Base-by-base conservation (phyloP, 306 rosid species). In the Begonia fuchsioides region DNA sequence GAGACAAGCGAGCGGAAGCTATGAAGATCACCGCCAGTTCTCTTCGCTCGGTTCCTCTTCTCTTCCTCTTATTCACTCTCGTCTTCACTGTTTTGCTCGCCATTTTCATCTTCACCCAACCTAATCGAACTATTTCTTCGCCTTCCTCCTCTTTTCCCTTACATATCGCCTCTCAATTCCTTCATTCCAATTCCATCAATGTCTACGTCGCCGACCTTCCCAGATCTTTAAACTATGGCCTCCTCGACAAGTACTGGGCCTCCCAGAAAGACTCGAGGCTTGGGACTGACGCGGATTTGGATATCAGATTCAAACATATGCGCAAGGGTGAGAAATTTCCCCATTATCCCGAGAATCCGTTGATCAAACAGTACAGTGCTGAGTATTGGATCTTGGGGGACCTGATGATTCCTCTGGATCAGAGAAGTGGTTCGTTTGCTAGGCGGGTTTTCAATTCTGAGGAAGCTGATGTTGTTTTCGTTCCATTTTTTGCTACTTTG, bases 301-400 rank as follows among this genome's bases (percentile, higher is more conserved):
- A 62, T 19, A 56, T 64, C 47, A 71, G 65, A 16, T 20, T 67
- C 3, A 13, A 64, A 47, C 50, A 35, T 50, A 14, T 54, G 17
- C 51, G 44, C 50, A 61, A 53, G 53, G 47, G 17, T 55, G 72
- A 53, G 15, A 11, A 76, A 3, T 73, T 71, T 32, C 96, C 83
- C 1, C 90, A 86, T 0, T 88, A 78, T 18, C 93, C 96, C 0
- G 86, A 83, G 70, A 88, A 78, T 15, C 96, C 96, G 10, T 58
- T 88, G 69, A 81, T 88, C 54, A 84, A 81, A 62, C 97, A 88
- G 66, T 88, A 88, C 62, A 84, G 90, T 44, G 94, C 95, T 0
- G 95, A 90, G 83, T 90, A 81, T 61, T 90, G 98, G 98, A 70
- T 90, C 64, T 56, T 70, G 50, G 94, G 87, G 53, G 95, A 85